phyloP scores from a whole-genome alignment of 768 basidiomycete species.

The Chalciporus chontae region DNA sequence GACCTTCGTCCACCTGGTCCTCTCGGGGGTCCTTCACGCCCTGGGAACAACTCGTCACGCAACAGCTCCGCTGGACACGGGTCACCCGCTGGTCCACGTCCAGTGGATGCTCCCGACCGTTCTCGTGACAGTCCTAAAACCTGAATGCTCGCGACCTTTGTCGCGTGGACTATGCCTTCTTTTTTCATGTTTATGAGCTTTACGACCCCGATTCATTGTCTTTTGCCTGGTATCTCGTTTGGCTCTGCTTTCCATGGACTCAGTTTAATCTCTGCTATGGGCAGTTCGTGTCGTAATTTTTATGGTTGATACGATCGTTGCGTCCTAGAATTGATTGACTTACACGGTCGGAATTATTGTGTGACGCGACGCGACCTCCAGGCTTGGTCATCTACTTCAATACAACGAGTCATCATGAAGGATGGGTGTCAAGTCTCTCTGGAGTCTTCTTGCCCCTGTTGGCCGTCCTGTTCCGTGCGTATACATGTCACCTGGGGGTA shows the following conservation, averaged over 20 bases:
- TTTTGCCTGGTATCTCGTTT: slow-evolving; percentile 16
- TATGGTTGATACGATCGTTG: slow-evolving; percentile 2
- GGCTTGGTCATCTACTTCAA: neutral
- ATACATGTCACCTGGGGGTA: neutral
- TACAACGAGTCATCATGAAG: neutral
- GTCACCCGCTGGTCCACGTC: slow-evolving; percentile 44
- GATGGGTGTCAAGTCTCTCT: slow-evolving; percentile 98
- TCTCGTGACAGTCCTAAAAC: slow-evolving; percentile 25
- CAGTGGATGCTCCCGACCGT: slow-evolving; percentile 28
- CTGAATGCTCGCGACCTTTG: slow-evolving; percentile 8
- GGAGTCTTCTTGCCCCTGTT: slow-evolving; percentile 90
- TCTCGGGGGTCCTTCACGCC: slow-evolving; percentile 25
- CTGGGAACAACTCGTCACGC: slow-evolving; percentile 37
- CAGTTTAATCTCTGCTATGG: slow-evolving; percentile 12
- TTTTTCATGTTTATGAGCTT: slow-evolving; percentile 6
- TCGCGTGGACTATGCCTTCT: slow-evolving; percentile 10
- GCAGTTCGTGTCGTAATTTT: slow-evolving; percentile 8
- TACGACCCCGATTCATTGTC: slow-evolving; percentile 11
- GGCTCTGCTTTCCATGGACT: slow-evolving; percentile 14
- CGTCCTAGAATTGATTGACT: neutral
- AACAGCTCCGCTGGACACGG: slow-evolving; percentile 52
- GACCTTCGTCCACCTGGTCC: slow-evolving; percentile 29
- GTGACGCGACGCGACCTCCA: neutral
- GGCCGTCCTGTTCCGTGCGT: slow-evolving; percentile 89
- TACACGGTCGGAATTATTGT: too few species aligned